Conservation (phyloP, 1,139 yeast species). For the Scheffersomyces insectosa region DNA sequence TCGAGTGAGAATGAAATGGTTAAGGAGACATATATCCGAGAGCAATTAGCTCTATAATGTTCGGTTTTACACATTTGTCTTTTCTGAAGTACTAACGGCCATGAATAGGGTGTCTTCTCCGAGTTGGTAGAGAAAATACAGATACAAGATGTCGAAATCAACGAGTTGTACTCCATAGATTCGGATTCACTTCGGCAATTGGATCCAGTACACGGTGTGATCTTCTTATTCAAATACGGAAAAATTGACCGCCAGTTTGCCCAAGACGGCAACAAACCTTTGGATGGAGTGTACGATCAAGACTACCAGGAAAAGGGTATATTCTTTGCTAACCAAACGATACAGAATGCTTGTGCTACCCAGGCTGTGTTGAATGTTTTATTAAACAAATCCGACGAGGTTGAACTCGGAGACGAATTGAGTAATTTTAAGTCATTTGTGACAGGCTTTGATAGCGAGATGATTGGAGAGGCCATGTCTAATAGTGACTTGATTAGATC, state of each 20-base stretch:
- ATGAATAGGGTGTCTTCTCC: slow-evolving; percentile 60
- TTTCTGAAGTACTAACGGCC: slow-evolving; percentile 9
- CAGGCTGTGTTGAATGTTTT: slow-evolving; percentile 68
- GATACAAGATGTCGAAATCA: slow-evolving; percentile 58
- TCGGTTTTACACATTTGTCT: background rate
- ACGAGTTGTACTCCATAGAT: slow-evolving; percentile 61
- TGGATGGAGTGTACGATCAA: slow-evolving; percentile 47
- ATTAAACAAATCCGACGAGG: slow-evolving; percentile 36
- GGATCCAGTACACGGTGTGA: slow-evolving; percentile 57
- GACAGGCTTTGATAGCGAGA: slow-evolving; percentile 54
- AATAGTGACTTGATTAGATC: slow-evolving; percentile 60
- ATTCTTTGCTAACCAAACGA: slow-evolving; percentile 67
- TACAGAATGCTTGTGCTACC: slow-evolving; percentile 77
- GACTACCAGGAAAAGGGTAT: slow-evolving; percentile 37
- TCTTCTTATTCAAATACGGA: slow-evolving; percentile 66
- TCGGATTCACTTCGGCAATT: slow-evolving; percentile 39
- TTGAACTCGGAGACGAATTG: slow-evolving; percentile 54
- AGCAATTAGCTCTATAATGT: too few relatives aligned
- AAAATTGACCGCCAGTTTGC: slow-evolving; percentile 34
- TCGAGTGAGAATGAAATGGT: too few relatives aligned
- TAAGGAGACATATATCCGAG: too few relatives aligned
- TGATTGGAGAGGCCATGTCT: slow-evolving; percentile 64
- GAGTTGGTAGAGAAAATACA: slow-evolving; percentile 61
- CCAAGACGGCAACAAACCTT: slow-evolving; percentile 30
- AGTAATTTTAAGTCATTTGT: slow-evolving; percentile 53